Percentiles rank a stretch among this genome's conserved stretches.
Evolutionary conservation across 805 yeast genomes (phyloP).

Genomic region (Candida sanyiensis): DNA sequence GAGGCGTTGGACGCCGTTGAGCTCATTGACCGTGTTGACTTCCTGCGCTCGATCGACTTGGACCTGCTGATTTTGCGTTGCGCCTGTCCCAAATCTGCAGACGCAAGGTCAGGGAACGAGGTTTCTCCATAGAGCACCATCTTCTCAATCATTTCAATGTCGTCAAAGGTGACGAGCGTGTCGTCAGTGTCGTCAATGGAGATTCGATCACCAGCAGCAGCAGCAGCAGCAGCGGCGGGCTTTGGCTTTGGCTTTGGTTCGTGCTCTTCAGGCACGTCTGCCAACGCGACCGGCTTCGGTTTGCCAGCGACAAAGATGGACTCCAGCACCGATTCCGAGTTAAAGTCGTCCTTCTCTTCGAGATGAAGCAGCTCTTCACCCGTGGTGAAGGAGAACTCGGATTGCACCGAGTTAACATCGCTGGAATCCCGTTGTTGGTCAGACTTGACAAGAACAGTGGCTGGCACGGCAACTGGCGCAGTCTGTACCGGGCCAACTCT

Average conservation of each 20-base stretch:
- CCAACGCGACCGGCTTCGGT: neutral
- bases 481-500: too few relatives aligned
- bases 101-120: slow-evolving; percentile 29
- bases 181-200: slow-evolving; percentile 8
- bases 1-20: slow-evolving; percentile 19
- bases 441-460: too few relatives aligned
- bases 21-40: slow-evolving; percentile 28
- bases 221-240: too few relatives aligned
- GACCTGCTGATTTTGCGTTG: slow-evolving; percentile 28
- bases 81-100: slow-evolving; percentile 27
- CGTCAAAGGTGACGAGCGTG: slow-evolving; percentile 24
- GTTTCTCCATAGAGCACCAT: slow-evolving; percentile 38
- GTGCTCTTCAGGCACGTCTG: neutral
- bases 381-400: slow-evolving; percentile 24
- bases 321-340: slow-evolving; percentile 12
- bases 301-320: slow-evolving; percentile 11
- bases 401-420: slow-evolving; percentile 11
- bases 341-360: slow-evolving; percentile 8
- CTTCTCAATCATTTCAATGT: slow-evolving; percentile 34
- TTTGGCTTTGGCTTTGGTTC: too few relatives aligned
- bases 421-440: too few relatives aligned
- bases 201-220: too few relatives aligned
- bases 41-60: slow-evolving; percentile 32
- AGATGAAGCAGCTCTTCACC: slow-evolving; percentile 22
- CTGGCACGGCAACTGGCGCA: too few relatives aligned